Percentiles rank a stretch among this genome's conserved stretches.
These are phyloP conservation scores for Achlya hypogyna DNA, from an alignment of 352 stramenopile species.

Conservation along the genomic window DNA sequence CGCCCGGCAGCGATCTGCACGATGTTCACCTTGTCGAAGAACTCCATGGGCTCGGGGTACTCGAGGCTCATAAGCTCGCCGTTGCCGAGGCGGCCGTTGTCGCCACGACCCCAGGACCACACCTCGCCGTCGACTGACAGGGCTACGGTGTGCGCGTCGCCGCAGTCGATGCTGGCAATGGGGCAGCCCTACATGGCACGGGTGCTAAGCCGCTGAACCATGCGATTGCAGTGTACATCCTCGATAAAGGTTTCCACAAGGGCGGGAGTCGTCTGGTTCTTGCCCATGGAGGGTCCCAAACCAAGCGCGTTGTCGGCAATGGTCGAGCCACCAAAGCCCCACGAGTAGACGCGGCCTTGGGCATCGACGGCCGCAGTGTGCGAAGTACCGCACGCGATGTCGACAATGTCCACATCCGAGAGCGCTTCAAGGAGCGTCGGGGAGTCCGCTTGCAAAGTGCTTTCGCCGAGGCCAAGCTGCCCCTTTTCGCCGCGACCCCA, in stretches of 20 bases:
- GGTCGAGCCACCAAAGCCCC: constrained; percentile 80
- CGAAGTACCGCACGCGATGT: constrained; percentile 78
- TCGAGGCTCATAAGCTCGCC: constrained; percentile 74
- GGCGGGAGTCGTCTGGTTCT: constrained; percentile 61
- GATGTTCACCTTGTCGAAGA: constrained; percentile 66
- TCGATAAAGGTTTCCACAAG: constrained; percentile 66
- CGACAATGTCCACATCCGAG: constrained; percentile 60
- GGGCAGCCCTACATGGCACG: constrained; percentile 38
- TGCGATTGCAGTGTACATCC: constrained; percentile 10
- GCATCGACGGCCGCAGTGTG: constrained; percentile 80
- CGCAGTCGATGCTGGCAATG: constrained; percentile 62
- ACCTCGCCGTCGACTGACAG: constrained; percentile 84
- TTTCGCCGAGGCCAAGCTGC: constrained; percentile 58
- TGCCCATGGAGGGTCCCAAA: constrained; percentile 58
- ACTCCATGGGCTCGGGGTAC: constrained; percentile 76
- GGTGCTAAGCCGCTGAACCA: neutral
- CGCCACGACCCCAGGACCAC: constrained; percentile 86
- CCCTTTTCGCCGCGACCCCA: constrained; percentile 89
- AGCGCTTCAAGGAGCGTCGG: constrained; percentile 60
- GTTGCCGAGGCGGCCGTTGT: constrained; percentile 88
- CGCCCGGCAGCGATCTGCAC: constrained; percentile 68
- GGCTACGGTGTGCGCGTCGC: constrained; percentile 85
- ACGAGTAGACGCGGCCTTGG: constrained; percentile 85
- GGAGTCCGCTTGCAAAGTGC: constrained; percentile 34
- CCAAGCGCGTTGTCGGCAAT: constrained; percentile 64